Conservation (phyloP, 192 early-diverging fungal species). For the Phycomyces blakesleeanus region DNA sequence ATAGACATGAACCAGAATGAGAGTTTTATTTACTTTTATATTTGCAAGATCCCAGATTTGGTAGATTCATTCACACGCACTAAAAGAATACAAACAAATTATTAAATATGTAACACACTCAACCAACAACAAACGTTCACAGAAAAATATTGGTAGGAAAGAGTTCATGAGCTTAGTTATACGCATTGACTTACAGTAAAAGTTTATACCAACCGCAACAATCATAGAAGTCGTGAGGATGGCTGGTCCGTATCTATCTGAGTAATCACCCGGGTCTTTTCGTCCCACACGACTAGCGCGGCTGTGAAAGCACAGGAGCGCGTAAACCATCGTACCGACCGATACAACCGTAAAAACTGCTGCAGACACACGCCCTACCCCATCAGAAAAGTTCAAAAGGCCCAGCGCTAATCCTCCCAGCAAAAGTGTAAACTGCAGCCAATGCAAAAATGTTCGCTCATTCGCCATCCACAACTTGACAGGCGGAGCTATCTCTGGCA, state of each 20-base stretch:
- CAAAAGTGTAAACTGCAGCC: slow-evolving; percentile 77
- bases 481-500: slow-evolving; percentile 66
- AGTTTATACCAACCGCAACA: slow-evolving; percentile 65
- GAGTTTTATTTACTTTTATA: too few relatives aligned
- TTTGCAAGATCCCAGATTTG: too few relatives aligned
- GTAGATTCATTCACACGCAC: too few relatives aligned
- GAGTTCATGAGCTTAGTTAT: too few relatives aligned
- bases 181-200: slow-evolving; percentile 40
- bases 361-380: slow-evolving; percentile 63
- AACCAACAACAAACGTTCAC: too few relatives aligned
- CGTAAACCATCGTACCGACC: slow-evolving; percentile 76
- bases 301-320: slow-evolving; percentile 71
- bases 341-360: slow-evolving; percentile 67
- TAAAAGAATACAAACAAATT: too few relatives aligned
- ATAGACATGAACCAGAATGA: too few relatives aligned
- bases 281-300: slow-evolving; percentile 65
- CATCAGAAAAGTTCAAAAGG: slow-evolving; percentile 78
- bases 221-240: slow-evolving; percentile 67
- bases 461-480: slow-evolving; percentile 90
- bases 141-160: too few relatives aligned
- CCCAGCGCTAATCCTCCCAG: slow-evolving; percentile 70
- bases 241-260: slow-evolving; percentile 71
- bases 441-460: slow-evolving; percentile 88
- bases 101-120: too few relatives aligned
- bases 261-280: slow-evolving; percentile 70